Evolutionary conservation across 768 basidiomycete genomes (phyloP).

Genomic region (Trametes elegans): DNA sequence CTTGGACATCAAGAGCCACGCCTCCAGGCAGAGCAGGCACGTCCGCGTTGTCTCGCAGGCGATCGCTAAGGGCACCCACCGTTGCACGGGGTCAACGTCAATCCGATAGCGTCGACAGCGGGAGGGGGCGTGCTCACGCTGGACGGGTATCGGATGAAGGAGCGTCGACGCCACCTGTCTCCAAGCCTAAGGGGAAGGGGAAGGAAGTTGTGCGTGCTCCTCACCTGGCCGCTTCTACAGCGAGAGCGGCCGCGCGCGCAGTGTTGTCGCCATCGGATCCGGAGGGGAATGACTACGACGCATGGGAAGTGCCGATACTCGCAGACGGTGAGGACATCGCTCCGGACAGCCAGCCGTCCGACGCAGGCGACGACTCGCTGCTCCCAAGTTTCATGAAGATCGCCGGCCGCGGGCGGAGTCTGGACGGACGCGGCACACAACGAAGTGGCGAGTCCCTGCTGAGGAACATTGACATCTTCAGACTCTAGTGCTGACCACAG

Average conservation of each 20-base stretch:
- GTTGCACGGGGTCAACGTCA: too few species aligned
- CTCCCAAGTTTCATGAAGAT: conserved; percentile 10
- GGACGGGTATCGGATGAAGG: too few species aligned
- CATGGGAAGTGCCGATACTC: conserved; percentile 14
- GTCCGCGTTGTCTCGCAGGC: background rate
- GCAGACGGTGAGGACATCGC: background rate
- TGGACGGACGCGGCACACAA: background rate
- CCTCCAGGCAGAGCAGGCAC: background rate
- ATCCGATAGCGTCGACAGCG: too few species aligned
- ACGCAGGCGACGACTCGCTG: conserved; percentile 10
- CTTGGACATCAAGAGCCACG: background rate
- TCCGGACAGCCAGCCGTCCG: conserved; percentile 9
- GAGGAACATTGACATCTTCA: background rate
- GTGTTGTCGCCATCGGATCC: background rate
- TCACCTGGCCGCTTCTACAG: background rate
- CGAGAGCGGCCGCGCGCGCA: background rate
- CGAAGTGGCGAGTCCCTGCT: background rate
- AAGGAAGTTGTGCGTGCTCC: background rate
- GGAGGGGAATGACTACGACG: conserved; percentile 18
- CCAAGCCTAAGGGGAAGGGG: too few species aligned
- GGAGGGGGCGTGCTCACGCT: too few species aligned
- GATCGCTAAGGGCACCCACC: background rate
- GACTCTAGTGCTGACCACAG: too few species aligned
- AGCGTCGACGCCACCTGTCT: too few species aligned
- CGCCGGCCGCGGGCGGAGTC: background rate